Base-by-base conservation (phyloP, 768 basidiomycete species). In the Suillus subalutaceus region DNA sequence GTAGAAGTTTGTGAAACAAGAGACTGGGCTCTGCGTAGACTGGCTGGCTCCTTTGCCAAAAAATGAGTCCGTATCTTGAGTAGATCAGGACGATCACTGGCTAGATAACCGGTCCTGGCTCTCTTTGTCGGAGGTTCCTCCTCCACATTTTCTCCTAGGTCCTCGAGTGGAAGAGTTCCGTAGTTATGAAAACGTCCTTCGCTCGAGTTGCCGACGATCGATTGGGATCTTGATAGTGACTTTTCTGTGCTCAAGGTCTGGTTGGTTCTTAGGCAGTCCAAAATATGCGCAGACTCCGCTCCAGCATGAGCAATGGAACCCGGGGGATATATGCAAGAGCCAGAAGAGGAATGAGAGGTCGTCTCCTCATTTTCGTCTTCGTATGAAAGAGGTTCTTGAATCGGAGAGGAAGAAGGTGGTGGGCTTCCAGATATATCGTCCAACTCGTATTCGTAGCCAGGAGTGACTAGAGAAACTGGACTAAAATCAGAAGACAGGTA, bases 21-120 rank as follows among this genome's bases (percentile, higher is more conserved):
- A 3, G 82, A 82, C 20, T 71, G 73, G 0, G 81, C 82, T 32
- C 81, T 77, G 46, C 83, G 77, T 13, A 82, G 23, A 63, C 83
- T 83, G 0, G 82, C 83, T 30, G 81, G 78, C 6, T 72, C 68
- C 35, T 67, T 75, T 4, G 80, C 77, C 23, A 72, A 63, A 30
- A 72, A 77, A 43, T 35, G 57, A 15, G 58, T 43, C 59, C 59
- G 35, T 32, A 35, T n/a, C 32, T 63, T 41, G 50, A 18, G 1
- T 62, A n/a, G 18, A 18, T 60, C 30, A 5, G 62, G 37, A 6
- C 66, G 23, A 46, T 46, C 61, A 8, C 67, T 66, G 10, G 53
- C 8, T 10, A 35, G 37, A 41, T 43, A 60, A 30, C 70, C 66
- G 18, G 69, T 63, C 52, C 71, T 76, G 20, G 4, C n/a, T 35